These are phyloP conservation scores for Austroboletus niveus DNA, from an alignment of 1,284 basidiomycete genomes.

Conservation along the genomic window DNA sequence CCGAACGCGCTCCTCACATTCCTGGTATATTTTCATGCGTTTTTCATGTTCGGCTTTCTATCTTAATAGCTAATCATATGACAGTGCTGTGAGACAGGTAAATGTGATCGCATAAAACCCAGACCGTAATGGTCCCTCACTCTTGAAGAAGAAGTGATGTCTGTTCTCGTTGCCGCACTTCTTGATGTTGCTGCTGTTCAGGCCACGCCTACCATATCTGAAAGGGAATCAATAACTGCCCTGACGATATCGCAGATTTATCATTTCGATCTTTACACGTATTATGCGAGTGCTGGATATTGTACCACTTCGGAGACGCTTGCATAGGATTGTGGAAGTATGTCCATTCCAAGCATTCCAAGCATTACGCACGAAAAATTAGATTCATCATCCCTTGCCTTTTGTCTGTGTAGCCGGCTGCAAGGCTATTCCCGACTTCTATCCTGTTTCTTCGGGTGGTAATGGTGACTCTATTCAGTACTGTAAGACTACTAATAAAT, in stretches of 20 bases:
- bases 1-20: too few relatives aligned
- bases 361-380: too few relatives aligned
- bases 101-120: too few relatives aligned
- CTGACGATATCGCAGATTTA: constrained; percentile 44
- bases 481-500: constrained; percentile 31
- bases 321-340: constrained; percentile 62
- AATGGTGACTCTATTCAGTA: constrained; percentile 62
- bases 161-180: constrained; percentile 9
- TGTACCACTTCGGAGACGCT: constrained; percentile 46
- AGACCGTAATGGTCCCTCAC: too few relatives aligned
- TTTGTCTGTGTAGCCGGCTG: constrained; percentile 45
- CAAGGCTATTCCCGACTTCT: constrained; percentile 52
- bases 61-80: too few relatives aligned
- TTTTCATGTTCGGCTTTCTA: too few relatives aligned
- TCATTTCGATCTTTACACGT: constrained; percentile 52
- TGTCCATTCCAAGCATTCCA: constrained; percentile 10
- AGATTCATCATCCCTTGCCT: neutral
- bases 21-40: too few relatives aligned
- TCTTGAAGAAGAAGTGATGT: constrained; percentile 13
- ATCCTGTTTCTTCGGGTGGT: constrained; percentile 41
- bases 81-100: too few relatives aligned
- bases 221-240: constrained; percentile 39
- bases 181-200: constrained; percentile 8
- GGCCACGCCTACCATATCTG: constrained; percentile 24
- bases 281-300: constrained; percentile 57